Evolutionary conservation across 2,329 filamentous ascomycete species (phyloP).

Genomic region (Xylariales sp.): DNA sequence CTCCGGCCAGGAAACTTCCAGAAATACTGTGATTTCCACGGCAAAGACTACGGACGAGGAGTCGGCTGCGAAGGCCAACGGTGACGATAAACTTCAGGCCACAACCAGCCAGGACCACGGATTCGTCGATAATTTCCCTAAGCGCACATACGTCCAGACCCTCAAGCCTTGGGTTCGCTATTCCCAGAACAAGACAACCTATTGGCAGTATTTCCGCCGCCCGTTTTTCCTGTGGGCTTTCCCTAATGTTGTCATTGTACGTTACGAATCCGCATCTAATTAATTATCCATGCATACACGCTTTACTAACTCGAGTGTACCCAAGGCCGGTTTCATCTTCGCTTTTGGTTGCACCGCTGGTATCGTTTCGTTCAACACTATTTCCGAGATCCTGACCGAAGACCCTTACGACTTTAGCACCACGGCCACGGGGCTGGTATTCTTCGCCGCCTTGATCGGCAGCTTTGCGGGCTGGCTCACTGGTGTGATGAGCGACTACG

Average conservation of each 20-base stretch:
- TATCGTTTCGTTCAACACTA: constrained; percentile 4
- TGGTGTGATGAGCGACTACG: constrained; percentile 24
- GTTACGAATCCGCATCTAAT: background rate
- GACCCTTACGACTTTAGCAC: constrained; percentile 10
- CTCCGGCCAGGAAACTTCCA: background rate
- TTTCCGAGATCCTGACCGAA: constrained; percentile 8
- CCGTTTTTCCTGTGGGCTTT: constrained; percentile 2
- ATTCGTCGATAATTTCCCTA: constrained; percentile 1
- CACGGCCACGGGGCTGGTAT: constrained; percentile 17
- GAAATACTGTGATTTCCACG: background rate
- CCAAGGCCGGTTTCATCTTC: constrained; percentile 1
- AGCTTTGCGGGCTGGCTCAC: constrained; percentile 29
- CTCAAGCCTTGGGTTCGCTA: background rate
- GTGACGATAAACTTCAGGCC: background rate
- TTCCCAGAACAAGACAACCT: constrained; percentile 3
- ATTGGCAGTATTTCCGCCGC: constrained; percentile 3
- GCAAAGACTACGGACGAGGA: background rate
- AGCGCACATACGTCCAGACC: background rate
- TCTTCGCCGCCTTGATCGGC: constrained; percentile 26
- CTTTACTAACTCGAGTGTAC: background rate
- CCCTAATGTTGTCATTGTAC: constrained; percentile 3
- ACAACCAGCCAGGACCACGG: background rate
- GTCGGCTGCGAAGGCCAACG: background rate
- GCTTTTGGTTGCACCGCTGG: constrained; percentile 1
- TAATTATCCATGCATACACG: too few species aligned